Evolutionary conservation across 1,284 basidiomycete genomes (phyloP), one percentile per base, ranked within the genome.

Genomic region (Rhodotorula sp.): DNA sequence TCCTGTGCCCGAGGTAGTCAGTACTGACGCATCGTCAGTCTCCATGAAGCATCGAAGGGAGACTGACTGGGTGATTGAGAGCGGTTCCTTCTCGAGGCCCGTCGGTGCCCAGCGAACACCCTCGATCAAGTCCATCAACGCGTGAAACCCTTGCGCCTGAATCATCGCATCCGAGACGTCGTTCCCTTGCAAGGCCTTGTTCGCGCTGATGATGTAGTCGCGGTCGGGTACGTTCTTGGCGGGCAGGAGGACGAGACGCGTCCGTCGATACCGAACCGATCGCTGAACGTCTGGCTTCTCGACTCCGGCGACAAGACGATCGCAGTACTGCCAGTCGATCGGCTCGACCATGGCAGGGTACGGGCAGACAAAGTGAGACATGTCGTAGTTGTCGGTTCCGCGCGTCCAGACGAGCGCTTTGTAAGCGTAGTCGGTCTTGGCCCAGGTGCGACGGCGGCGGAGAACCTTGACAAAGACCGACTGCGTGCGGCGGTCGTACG

Each of bases 191-290:
- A 77, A 68, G 93, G 86, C 71, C 85, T 85, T 80, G 92, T 91
- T 8, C 88, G 90, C 1, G 87, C 88, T 23, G 79, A 82, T 26
- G 85, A 83, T 64, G 82, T 86, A 18, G 84, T 81, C 58, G 82
- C 77, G 83, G 62, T 73, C 80, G 14, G 88, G 91, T 49, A 86
- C 85, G 68, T 89, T 89, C 16, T 87, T 85, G 0, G 91, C 89
- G 0, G 96, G 96, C 60, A 98, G 91, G 26, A 99, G 87, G 34
- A 98, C 87, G 79, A 97, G 97, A n/a, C 95, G 87, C 0, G 94
- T 97, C 10, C 95, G 87, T 92, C 95, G 98, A 80, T 96, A 97
- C n/a, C 65, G 73, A 68, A 71, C 61, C 15, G 68, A 79, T 77
- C 67, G 79, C 76, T 48, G 74, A 63, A 67, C 77, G 75, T 77